Base-by-base conservation (phyloP, 371 early-diverging fungal species). In the Batrachochytrium dendrobatidis region DNA sequence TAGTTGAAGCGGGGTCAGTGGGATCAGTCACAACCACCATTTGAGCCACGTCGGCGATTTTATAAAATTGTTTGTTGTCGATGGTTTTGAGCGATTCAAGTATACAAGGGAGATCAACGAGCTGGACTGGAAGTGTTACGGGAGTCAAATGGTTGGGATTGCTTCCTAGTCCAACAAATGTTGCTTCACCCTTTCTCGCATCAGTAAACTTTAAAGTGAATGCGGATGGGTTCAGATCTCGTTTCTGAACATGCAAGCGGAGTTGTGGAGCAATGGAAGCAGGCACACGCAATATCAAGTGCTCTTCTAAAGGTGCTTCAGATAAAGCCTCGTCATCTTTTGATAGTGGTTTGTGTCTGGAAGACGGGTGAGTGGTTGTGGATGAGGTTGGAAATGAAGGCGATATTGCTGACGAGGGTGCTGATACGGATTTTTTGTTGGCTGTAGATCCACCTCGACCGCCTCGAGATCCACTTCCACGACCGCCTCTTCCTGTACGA, bases 41-140 rank as follows among this genome's bases (percentile, higher is more conserved):
- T 63, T 72, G 98, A 5, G 86, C 91, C n/a, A 97, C 88, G 64
- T 99, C 99, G 12, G 91, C 92, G n/a, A 95, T 85, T 74, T 99
- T 99, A 68, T 91, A 91, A 62, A 94, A 81, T 66, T 95, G 96
- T 65, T 94, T 94, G 56, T 88, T 88, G 62, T 99, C 95, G 5
- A 90, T 71, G 0, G 95, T 94, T 67, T 96, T 92, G 61, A 95
- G 95, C 6, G 96, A 84, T 72, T 99, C 99, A 25, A 94, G 86
- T 58, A 99, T 91, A 0, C 91, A 92, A 15, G 99, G 99, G 57
- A 98, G 68, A 72, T 94, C 95, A 3, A 95, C 90, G 29, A 98
- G 74, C 33, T 76, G 82, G 18, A 86, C 82, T 12, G 75, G 64
- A 54, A 86, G 88, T 12, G 65, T 65, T 22, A 75, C 43, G n/a